Conservation (phyloP, 257 asterid species). For the Salvia miltiorrhiza region DNA sequence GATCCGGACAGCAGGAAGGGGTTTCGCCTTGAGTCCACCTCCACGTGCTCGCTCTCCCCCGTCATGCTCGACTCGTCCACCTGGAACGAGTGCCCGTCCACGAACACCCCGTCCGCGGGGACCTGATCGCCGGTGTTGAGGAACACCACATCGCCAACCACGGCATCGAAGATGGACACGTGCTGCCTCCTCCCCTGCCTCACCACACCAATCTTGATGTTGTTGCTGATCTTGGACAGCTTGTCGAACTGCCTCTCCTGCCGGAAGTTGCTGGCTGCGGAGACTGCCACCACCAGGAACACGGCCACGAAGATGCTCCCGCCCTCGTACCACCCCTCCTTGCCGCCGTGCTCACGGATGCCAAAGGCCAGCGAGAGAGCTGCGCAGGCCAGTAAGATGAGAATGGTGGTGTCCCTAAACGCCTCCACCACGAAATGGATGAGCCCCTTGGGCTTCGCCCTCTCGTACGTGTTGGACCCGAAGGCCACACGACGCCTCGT, state of each 20-base stretch:
- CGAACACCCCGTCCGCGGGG: slow-evolving; percentile 62
- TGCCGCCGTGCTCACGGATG: slow-evolving; percentile 35
- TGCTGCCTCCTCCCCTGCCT: slow-evolving; percentile 38
- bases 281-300: slow-evolving; percentile 49
- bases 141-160: slow-evolving; percentile 52
- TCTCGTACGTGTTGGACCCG: slow-evolving; percentile 49
- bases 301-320: slow-evolving; percentile 51
- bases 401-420: slow-evolving; percentile 44
- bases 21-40: slow-evolving; percentile 24
- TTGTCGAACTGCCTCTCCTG: slow-evolving; percentile 46
- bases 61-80: slow-evolving; percentile 57
- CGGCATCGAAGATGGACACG: slow-evolving; percentile 41
- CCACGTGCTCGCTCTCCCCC: slow-evolving; percentile 35
- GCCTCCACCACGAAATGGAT: slow-evolving; percentile 36
- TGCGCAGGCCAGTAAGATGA: slow-evolving; percentile 48
- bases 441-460: slow-evolving; percentile 36
- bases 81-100: slow-evolving; percentile 35
- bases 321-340: slow-evolving; percentile 63
- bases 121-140: slow-evolving; percentile 53
- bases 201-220: slow-evolving; percentile 35
- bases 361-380: slow-evolving; percentile 51
- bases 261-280: slow-evolving; percentile 51
- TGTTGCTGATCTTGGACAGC: slow-evolving; percentile 43
- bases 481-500: slow-evolving; percentile 14
- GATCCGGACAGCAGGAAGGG: slow-evolving; percentile 56